phyloP scores from a whole-genome alignment of 441 rosid genomes.

The Croton setiger region DNA sequence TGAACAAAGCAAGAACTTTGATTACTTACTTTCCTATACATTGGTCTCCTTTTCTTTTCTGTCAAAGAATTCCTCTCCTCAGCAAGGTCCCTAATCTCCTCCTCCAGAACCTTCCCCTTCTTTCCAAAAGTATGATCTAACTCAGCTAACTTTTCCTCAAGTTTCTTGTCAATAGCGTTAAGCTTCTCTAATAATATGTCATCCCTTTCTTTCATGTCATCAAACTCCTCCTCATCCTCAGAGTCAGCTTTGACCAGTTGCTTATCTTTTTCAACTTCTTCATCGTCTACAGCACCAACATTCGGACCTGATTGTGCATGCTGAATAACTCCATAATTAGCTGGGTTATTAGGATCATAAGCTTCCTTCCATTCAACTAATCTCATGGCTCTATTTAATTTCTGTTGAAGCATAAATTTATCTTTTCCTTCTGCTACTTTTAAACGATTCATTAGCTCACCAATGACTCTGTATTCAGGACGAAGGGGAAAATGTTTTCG shows the following conservation, averaged over 20 bases:
- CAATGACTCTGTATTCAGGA: constrained; percentile 82
- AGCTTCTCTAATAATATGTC: constrained; percentile 68
- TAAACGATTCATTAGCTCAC: constrained; percentile 75
- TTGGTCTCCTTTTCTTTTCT: constrained; percentile 76
- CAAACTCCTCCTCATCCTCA: constrained; percentile 78
- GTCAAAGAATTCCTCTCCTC: constrained; percentile 92
- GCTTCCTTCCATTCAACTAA: constrained; percentile 81
- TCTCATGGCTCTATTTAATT: constrained; percentile 80
- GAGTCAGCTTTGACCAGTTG: constrained; percentile 24
- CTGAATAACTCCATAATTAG: constrained; percentile 63
- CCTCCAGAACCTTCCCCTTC: constrained; percentile 86
- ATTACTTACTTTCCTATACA: constrained; percentile 66
- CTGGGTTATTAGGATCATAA: constrained; percentile 81
- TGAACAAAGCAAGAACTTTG: constrained; percentile 6
- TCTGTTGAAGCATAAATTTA: constrained; percentile 79
- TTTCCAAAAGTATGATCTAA: constrained; percentile 91
- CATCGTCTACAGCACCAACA: constrained; percentile 25
- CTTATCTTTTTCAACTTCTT: constrained; percentile 40
- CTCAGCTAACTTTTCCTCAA: constrained; percentile 76
- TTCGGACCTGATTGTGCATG: constrained; percentile 38
- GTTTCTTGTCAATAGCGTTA: constrained; percentile 71
- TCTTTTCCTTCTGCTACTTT: constrained; percentile 87
- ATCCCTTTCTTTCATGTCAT: constrained; percentile 93
- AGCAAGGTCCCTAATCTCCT: constrained; percentile 86
- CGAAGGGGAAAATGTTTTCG: constrained; percentile 68